phyloP scores from a whole-genome alignment of 345 rosid species.

The Aethionema arabicum region DNA sequence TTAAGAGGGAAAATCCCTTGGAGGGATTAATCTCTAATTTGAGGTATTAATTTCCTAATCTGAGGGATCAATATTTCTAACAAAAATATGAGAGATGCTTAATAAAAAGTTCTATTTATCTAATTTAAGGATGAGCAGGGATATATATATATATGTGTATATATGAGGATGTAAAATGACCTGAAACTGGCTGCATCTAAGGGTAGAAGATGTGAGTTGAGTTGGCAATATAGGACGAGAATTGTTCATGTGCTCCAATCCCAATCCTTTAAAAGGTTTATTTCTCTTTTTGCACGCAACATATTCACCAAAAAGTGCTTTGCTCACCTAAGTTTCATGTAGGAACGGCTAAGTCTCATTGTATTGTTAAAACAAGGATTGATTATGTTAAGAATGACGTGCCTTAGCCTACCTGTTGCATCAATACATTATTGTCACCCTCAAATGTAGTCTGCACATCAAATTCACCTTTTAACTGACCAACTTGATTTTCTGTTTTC shows the following conservation, averaged over 20 bases:
- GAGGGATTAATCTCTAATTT: too few species aligned
- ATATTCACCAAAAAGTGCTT: conserved; percentile 84
- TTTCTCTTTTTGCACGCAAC: conserved; percentile 61
- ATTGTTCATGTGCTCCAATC: conserved; percentile 82
- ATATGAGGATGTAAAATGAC: conserved; percentile 37
- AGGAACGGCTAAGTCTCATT: not conserved
- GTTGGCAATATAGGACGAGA: conserved; percentile 63
- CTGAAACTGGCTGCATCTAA: conserved; percentile 75
- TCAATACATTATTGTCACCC: conserved; percentile 86
- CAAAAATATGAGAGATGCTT: conserved; percentile 6
- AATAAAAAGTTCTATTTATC: not conserved
- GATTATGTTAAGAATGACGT: not conserved
- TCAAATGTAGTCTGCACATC: conserved; percentile 95
- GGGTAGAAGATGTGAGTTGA: conserved; percentile 62
- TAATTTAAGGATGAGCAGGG: not conserved
- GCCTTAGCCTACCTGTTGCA: conserved; percentile 76
- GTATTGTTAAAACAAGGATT: conserved; percentile 13
- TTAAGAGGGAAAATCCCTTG: too few species aligned
- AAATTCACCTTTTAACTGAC: conserved; percentile 79
- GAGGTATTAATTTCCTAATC: too few species aligned
- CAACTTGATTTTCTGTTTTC: conserved; percentile 86
- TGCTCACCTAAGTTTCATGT: conserved; percentile 65
- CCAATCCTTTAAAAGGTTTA: conserved; percentile 63
- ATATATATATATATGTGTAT: not conserved
- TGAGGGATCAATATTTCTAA: too few species aligned